Evolutionary conservation across 176 grass and related monocot species (phyloP).

Genomic region (Oryza brachyantha): DNA sequence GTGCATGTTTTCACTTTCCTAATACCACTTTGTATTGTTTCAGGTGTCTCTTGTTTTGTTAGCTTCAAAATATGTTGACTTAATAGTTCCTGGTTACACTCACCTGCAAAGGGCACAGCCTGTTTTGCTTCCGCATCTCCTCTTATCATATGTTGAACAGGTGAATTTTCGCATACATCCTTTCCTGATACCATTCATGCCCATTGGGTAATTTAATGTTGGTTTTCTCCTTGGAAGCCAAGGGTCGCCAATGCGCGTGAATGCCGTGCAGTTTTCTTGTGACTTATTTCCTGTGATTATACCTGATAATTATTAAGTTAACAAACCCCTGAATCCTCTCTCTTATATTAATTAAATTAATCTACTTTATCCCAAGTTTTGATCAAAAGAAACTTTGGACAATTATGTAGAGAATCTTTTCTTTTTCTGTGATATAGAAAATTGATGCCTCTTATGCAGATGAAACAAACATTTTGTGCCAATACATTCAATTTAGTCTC

Average conservation of each 20-base stretch:
- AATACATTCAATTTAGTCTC: background rate
- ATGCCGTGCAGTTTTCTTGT: background rate
- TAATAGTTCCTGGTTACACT: conserved; percentile 98
- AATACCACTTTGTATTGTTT: conserved; percentile 41
- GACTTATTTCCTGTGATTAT: background rate
- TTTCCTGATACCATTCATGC: background rate
- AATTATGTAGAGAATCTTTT: background rate
- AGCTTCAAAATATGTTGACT: conserved; percentile 74
- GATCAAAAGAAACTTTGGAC: background rate
- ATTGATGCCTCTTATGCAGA: background rate
- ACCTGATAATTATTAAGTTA: background rate
- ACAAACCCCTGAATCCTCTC: background rate
- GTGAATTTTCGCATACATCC: conserved; percentile 26
- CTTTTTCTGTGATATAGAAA: background rate
- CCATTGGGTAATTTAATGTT: conserved; percentile 21
- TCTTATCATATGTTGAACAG: conserved; percentile 97
- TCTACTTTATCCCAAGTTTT: background rate
- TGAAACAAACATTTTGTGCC: conserved; percentile 10
- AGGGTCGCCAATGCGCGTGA: background rate
- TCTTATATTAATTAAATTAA: background rate
- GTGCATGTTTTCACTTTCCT: background rate
- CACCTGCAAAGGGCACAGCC: conserved; percentile 96
- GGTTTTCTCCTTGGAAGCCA: background rate
- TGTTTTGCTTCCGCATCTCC: conserved; percentile 82
- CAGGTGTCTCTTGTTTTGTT: conserved; percentile 82